phyloP scores from a whole-genome alignment of 164 flowering plant species.

The Kingdonia uniflora region DNA sequence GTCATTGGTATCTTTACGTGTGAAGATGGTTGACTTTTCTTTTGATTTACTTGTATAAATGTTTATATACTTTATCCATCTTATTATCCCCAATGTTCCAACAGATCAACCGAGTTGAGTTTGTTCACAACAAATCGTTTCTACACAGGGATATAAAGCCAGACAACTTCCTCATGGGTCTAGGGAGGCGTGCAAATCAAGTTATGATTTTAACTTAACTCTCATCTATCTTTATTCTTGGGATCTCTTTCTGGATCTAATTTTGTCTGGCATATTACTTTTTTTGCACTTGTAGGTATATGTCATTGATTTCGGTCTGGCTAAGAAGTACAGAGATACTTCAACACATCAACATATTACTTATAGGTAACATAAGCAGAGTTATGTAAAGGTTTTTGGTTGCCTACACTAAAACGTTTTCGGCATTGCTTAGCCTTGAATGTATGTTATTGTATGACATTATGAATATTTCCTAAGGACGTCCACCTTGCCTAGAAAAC shows the following conservation, averaged over 20 bases:
- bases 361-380: conserved; percentile 42
- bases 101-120: conserved; percentile 83
- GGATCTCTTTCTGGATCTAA: neutral
- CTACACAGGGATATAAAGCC: conserved; percentile 87
- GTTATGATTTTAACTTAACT: conserved; percentile 17
- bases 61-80: too few species aligned
- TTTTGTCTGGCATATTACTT: conserved; percentile 5
- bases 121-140: conserved; percentile 69
- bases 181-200: conserved; percentile 89
- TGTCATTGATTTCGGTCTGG: conserved; percentile 53
- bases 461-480: too few species aligned
- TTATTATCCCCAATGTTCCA: conserved; percentile 1
- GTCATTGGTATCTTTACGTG: too few species aligned
- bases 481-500: too few species aligned
- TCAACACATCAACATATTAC: conserved; percentile 67
- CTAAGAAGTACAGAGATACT: conserved; percentile 54
- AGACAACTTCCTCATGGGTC: conserved; percentile 89
- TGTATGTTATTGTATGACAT: too few species aligned
- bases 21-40: neutral
- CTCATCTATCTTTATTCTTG: neutral
- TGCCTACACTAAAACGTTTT: too few species aligned
- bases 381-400: too few species aligned
- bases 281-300: conserved; percentile 29
- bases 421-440: too few species aligned
- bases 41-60: too few species aligned